phyloP scores from a whole-genome alignment of 495 filamentous ascomycete species.

The Corynascus novoguineensis region DNA sequence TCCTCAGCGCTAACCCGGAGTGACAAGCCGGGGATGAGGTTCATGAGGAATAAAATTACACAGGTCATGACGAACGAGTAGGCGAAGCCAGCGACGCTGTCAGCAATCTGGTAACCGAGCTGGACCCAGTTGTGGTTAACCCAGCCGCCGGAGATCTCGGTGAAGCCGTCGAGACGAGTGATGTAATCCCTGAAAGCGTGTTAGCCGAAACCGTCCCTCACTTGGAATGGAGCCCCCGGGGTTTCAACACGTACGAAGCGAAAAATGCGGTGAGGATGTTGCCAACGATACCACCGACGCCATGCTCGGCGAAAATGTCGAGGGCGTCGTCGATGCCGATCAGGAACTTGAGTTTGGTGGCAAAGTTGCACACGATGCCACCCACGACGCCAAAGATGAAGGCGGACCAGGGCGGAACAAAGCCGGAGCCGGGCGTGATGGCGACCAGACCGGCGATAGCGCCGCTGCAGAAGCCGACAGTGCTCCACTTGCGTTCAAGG shows the following conservation, averaged over 20 bases:
- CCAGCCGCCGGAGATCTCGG: conserved; percentile 75
- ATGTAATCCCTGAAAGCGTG: conserved; percentile 68
- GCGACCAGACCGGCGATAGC: conserved; percentile 90
- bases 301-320: conserved; percentile 94
- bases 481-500: conserved; percentile 93
- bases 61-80: conserved; percentile 90
- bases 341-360: conserved; percentile 93
- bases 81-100: conserved; percentile 76
- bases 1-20: conserved; percentile 80
- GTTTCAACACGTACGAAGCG: conserved; percentile 52
- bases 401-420: conserved; percentile 85
- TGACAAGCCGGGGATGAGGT: conserved; percentile 77
- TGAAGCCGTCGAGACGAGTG: conserved; percentile 74
- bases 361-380: conserved; percentile 85
- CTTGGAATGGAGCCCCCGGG: no score
- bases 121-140: conserved; percentile 89
- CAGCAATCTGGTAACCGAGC: conserved; percentile 83
- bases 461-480: conserved; percentile 95
- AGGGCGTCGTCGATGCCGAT: conserved; percentile 83
- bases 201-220: no score
- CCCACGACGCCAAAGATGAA: conserved; percentile 85
- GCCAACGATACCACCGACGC: conserved; percentile 79
- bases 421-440: conserved; percentile 90
- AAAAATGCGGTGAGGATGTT: conserved; percentile 91
- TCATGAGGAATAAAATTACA: conserved; percentile 85